These are phyloP conservation scores for Diaporthe caulivora DNA, from an alignment of 2,329 filamentous ascomycete species.

Conservation along the genomic window DNA sequence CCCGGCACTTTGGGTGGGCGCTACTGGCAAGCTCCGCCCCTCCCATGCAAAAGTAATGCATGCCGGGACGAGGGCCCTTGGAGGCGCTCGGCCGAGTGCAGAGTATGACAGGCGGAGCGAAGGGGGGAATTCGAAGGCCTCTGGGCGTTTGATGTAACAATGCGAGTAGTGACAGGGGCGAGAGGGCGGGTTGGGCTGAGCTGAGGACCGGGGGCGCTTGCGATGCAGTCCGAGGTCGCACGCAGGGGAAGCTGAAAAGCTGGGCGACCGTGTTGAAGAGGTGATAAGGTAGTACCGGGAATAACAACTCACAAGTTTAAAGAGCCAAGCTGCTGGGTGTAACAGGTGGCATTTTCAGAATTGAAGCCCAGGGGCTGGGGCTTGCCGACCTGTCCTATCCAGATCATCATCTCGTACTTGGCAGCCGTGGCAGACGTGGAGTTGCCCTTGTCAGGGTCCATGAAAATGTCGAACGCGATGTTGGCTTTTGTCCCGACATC, in stretches of 20 bases:
- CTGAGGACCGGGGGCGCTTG: conserved; percentile 11
- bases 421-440: conserved; percentile 46
- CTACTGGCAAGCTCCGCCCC: neutral
- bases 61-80: conserved; percentile 26
- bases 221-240: neutral
- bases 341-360: conserved; percentile 42
- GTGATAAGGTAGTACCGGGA: neutral
- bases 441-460: conserved; percentile 45
- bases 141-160: neutral
- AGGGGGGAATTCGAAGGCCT: neutral
- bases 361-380: conserved; percentile 46
- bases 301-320: conserved; percentile 46
- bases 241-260: conserved; percentile 19
- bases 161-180: neutral
- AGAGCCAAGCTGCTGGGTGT: conserved; percentile 43
- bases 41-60: neutral
- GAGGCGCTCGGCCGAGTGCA: conserved; percentile 31
- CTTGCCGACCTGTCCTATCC: conserved; percentile 47
- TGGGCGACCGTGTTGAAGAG: neutral
- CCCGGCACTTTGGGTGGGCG: neutral
- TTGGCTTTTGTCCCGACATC: conserved; percentile 44
- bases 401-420: conserved; percentile 51
- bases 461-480: conserved; percentile 51
- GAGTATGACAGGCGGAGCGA: neutral
- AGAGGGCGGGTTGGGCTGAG: neutral